phyloP scores from a whole-genome alignment of 257 asterid species.

The Salvia splendens region DNA sequence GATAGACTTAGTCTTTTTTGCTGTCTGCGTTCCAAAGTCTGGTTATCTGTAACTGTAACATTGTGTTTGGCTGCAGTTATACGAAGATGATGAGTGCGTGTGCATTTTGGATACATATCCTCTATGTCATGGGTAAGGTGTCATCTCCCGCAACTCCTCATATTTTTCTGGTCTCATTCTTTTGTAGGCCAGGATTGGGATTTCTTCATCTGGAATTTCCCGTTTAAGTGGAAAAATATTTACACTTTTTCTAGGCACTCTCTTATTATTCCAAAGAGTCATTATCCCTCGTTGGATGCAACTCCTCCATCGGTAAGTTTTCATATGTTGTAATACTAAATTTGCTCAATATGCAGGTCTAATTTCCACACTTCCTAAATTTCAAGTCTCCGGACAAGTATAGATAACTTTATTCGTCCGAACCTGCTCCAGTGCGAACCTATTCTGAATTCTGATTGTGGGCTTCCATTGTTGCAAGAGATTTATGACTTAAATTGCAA shows the following conservation, averaged over 20 bases:
- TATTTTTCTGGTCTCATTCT: slow-evolving; percentile 22
- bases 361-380: neutral
- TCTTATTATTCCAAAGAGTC: slow-evolving; percentile 84
- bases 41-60: slow-evolving; percentile 29
- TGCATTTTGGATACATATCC: slow-evolving; percentile 94
- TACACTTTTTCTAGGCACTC: slow-evolving; percentile 63
- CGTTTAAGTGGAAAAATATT: neutral
- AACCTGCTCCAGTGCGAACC: neutral
- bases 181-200: neutral
- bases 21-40: slow-evolving; percentile 30
- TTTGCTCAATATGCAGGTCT: slow-evolving; percentile 1
- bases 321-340: neutral
- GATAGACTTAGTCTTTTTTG: slow-evolving; percentile 10
- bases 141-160: slow-evolving; percentile 42
- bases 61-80: slow-evolving; percentile 58
- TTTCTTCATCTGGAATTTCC: slow-evolving; percentile 11
- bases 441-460: neutral
- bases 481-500: slow-evolving; percentile 14
- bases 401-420: neutral
- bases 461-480: neutral
- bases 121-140: slow-evolving; percentile 96
- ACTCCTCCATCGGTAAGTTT: slow-evolving; percentile 89
- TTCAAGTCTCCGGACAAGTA: neutral
- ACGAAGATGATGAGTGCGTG: slow-evolving; percentile 83
- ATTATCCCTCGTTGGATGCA: slow-evolving; percentile 73